Conservation (phyloP, 2,329 filamentous ascomycete species). For the Neofusicoccum sp. region DNA sequence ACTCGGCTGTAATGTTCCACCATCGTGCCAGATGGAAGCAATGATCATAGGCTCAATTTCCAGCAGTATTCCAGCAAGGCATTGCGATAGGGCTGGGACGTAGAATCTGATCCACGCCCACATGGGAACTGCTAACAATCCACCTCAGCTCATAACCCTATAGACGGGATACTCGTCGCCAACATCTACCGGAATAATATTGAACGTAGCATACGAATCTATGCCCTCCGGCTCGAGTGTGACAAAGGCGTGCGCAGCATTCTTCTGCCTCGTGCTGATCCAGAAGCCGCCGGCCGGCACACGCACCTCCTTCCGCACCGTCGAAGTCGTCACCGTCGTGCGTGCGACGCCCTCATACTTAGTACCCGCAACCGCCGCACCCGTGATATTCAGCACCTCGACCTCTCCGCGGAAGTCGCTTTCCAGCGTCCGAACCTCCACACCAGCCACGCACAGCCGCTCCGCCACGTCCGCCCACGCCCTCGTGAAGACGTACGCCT, state of each 20-base stretch:
- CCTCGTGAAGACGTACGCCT: constrained; percentile 31
- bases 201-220: constrained; percentile 29
- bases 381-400: constrained; percentile 28
- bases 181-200: constrained; percentile 26
- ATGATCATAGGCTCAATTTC: too few relatives aligned
- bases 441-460: constrained; percentile 28
- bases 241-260: constrained; percentile 31
- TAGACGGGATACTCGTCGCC: constrained; percentile 28
- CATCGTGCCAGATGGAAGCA: too few relatives aligned
- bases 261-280: constrained; percentile 31
- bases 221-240: constrained; percentile 32
- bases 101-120: too few relatives aligned
- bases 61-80: too few relatives aligned
- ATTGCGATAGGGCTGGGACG: too few relatives aligned
- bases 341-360: constrained; percentile 30
- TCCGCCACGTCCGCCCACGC: constrained; percentile 28
- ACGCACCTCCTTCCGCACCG: constrained; percentile 23
- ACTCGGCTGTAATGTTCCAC: too few relatives aligned
- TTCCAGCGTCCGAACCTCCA: constrained; percentile 28
- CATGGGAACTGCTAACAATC: too few relatives aligned
- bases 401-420: constrained; percentile 27
- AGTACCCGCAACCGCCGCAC: constrained; percentile 23
- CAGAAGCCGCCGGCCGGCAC: constrained; percentile 29
- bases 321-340: constrained; percentile 27
- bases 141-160: neutral